Base-by-base conservation (phyloP, 768 basidiomycete species). In the Mycena crocata region DNA sequence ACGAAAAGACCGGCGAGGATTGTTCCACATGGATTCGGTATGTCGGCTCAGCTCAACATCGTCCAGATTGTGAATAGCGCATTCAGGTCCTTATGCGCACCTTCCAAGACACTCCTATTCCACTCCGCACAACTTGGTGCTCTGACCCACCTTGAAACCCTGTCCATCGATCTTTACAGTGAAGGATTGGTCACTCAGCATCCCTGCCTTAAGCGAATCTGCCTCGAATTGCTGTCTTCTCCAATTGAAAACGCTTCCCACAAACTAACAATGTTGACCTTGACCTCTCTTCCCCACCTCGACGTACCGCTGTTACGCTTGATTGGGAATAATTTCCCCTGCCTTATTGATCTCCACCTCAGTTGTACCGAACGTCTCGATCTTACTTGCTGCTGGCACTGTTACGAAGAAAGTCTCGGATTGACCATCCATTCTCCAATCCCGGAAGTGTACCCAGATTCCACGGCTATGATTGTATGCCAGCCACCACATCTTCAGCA, bases 381-480 rank as follows among this genome's bases (percentile, higher is more conserved):
- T 61, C 72, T 82, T 31, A 79, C 77, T 55, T 93, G 91, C 55
- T 93, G 91, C 74, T 87, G 87, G 83, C 70, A 73, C 48, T 93
- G 91, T 73, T 87, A 87, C 64, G 88, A 89, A 76, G 90, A 90
- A 45, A 88, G 86, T 51, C 78, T 87, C 28, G 82, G 78, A 12
- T 80, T 82, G 54, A 82, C 83, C 28, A 64, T 83, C 4, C 90
- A 92, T 75, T 93, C 90, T 9, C 90, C 91, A 0, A 80, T 93
- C 60, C 87, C 87, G 8, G 84, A 86, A 21, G 73, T 83, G 30
- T 89, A 82, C 70, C 58, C 74, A 19, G 79, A 82, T 30, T 81
- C 78, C 10, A 70, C 77, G 49, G 74, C 77, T 15, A 78, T 93
- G 62, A 84, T 86, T 57, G 92, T 93, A 76, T 75, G 89, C 79